phyloP scores from a whole-genome alignment of 2,329 filamentous ascomycete species.

The Neodidymelliopsis sp. region DNA sequence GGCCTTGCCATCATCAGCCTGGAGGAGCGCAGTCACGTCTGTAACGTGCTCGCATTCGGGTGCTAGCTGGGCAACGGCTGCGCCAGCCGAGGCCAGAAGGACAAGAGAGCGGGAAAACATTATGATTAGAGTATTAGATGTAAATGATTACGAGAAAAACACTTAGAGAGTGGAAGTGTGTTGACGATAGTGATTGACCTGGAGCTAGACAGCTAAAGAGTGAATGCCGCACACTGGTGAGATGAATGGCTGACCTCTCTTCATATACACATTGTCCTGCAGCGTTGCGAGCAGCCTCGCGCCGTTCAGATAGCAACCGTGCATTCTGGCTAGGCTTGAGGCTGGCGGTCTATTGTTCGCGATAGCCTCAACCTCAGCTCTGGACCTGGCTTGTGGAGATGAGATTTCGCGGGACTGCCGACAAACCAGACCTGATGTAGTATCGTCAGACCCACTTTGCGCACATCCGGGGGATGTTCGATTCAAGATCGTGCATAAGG shows the following conservation, averaged over 20 bases:
- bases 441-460: constrained; percentile 6
- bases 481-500: constrained; percentile 10
- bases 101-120: constrained; percentile 18
- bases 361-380: constrained; percentile 16
- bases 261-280: constrained; percentile 5
- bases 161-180: constrained; percentile 17
- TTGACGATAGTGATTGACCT: constrained; percentile 16
- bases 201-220: constrained; percentile 21
- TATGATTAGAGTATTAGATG: constrained; percentile 18
- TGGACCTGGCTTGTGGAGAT: constrained; percentile 16
- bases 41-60: constrained; percentile 16
- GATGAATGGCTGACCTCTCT: not conserved
- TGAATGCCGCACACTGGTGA: constrained; percentile 15
- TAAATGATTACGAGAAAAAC: constrained; percentile 4
- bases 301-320: not conserved
- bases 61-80: constrained; percentile 13
- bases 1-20: constrained; percentile 12
- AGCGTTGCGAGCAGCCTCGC: not conserved
- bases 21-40: constrained; percentile 9
- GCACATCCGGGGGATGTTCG: constrained; percentile 11
- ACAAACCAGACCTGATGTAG: constrained; percentile 1
- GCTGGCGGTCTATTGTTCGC: constrained; percentile 6
- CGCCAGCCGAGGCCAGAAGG: constrained; percentile 16
- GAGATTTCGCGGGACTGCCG: constrained; percentile 13
- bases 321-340: constrained; percentile 7